These are phyloP conservation scores for Clonostachys rhizophaga DNA, from an alignment of 2,329 filamentous ascomycete species.

Conservation along the genomic window DNA sequence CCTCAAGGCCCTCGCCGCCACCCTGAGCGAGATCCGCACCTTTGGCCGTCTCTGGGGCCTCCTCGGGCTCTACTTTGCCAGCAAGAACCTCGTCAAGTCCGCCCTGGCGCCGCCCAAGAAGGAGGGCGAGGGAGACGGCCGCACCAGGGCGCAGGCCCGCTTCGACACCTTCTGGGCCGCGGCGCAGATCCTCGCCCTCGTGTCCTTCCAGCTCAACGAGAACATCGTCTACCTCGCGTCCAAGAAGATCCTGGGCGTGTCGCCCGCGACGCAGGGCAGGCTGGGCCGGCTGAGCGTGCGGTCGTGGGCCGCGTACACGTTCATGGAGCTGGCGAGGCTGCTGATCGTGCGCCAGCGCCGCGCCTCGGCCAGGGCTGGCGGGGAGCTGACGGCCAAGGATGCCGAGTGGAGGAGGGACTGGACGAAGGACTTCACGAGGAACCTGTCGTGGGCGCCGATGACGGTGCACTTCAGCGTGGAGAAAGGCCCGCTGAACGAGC, in stretches of 20 bases:
- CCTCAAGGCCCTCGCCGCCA: slow-evolving; percentile 55
- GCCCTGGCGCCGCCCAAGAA: slow-evolving; percentile 3
- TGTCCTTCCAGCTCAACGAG: slow-evolving; percentile 74
- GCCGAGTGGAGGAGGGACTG: slow-evolving; percentile 43
- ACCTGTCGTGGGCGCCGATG: slow-evolving; percentile 74
- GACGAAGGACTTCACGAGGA: slow-evolving; percentile 64
- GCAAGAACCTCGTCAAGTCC: slow-evolving; percentile 33
- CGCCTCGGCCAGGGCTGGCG: slow-evolving; percentile 10
- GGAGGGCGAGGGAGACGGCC: slow-evolving; percentile 14
- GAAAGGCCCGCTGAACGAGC: slow-evolving; percentile 45
- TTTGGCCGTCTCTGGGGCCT: slow-evolving; percentile 75
- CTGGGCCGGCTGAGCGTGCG: slow-evolving; percentile 71
- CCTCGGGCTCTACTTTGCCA: slow-evolving; percentile 69
- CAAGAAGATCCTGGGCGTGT: slow-evolving; percentile 64
- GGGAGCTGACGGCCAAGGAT: slow-evolving; percentile 14
- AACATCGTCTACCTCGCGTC: slow-evolving; percentile 74
- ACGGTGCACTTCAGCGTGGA: slow-evolving; percentile 80
- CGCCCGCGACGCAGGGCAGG: slow-evolving; percentile 48
- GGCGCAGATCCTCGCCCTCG: slow-evolving; percentile 63
- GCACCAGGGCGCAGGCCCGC: slow-evolving; percentile 23
- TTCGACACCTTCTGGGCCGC: slow-evolving; percentile 49
- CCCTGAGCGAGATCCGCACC: slow-evolving; percentile 68
- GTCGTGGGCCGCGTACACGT: slow-evolving; percentile 77
- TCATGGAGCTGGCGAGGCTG: slow-evolving; percentile 68
- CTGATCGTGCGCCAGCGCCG: slow-evolving; percentile 36